Percentiles rank a stretch among this genome's conserved stretches.
phyloP scores from a whole-genome alignment of 2,329 filamentous ascomycete species.

The Neopestalotiopsis sp. region DNA sequence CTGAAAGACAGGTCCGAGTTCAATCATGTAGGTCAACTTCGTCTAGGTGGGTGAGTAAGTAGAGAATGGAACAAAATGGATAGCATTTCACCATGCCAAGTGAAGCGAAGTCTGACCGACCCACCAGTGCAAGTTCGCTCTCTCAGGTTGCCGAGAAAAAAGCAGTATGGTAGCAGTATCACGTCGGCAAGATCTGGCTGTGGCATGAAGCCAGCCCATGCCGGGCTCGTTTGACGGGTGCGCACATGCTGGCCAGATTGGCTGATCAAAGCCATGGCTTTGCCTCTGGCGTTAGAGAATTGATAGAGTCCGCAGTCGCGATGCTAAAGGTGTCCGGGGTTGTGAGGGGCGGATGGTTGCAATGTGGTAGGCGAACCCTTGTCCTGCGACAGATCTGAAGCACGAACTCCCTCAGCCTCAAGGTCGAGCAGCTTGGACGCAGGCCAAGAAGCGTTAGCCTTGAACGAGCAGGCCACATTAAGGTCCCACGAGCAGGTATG shows the following conservation, averaged over 20 bases:
- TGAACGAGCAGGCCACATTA: background rate
- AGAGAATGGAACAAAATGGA: conserved; percentile 6
- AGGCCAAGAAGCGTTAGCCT: background rate
- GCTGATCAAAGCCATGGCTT: conserved; percentile 15
- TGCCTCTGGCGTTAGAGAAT: conserved; percentile 17
- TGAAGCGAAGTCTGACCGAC: conserved; percentile 11
- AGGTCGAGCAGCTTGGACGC: conserved; percentile 1
- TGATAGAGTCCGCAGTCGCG: conserved; percentile 10
- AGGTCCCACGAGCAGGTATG: background rate
- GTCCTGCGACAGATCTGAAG: conserved; percentile 25
- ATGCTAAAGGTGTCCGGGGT: conserved; percentile 13
- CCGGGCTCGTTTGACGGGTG: conserved; percentile 27
- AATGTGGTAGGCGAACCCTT: conserved; percentile 20
- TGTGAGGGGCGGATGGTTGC: conserved; percentile 6
- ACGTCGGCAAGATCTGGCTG: conserved; percentile 1
- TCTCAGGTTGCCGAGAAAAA: conserved; percentile 1
- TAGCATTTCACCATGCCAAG: background rate
- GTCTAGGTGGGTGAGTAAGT: no score
- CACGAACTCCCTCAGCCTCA: conserved; percentile 23
- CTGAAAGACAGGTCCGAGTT: conserved; percentile 9
- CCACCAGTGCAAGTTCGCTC: background rate
- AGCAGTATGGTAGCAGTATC: conserved; percentile 5
- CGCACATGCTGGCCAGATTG: conserved; percentile 24
- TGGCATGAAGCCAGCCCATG: conserved; percentile 17
- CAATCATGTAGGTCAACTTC: background rate